Percentiles rank a stretch among this genome's conserved stretches.
These are phyloP conservation scores for Pleurotus giganteus DNA, from an alignment of 768 basidiomycete genomes.

Conservation along the genomic window DNA sequence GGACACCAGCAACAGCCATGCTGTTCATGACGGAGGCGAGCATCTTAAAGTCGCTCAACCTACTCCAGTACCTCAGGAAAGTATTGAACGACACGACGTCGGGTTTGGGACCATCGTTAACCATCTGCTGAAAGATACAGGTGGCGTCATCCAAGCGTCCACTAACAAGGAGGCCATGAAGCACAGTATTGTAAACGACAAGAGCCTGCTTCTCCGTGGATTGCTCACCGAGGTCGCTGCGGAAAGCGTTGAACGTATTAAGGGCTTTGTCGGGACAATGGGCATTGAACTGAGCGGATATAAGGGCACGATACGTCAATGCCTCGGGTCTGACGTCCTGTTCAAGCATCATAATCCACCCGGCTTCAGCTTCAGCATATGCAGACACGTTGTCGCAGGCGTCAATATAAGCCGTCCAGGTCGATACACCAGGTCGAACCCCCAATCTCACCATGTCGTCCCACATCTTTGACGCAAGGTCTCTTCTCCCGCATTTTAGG, in stretches of 20 bases:
- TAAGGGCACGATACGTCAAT: conserved; percentile 66
- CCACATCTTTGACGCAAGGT: conserved; percentile 67
- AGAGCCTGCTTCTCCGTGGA: conserved; percentile 26
- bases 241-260: conserved; percentile 49
- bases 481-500: conserved; percentile 49
- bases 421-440: conserved; percentile 48
- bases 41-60: conserved; percentile 58
- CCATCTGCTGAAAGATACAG: conserved; percentile 43
- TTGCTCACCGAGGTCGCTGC: conserved; percentile 20
- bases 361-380: conserved; percentile 48
- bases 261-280: conserved; percentile 52
- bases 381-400: conserved; percentile 54
- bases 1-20: conserved; percentile 52
- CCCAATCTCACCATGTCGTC: conserved; percentile 54
- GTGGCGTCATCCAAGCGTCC: conserved; percentile 37
- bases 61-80: conserved; percentile 66
- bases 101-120: conserved; percentile 51
- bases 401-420: conserved; percentile 74
- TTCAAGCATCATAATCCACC: conserved; percentile 66
- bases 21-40: conserved; percentile 57
- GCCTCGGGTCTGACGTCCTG: conserved; percentile 57
- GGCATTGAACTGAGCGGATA: conserved; percentile 56
- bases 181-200: conserved; percentile 69
- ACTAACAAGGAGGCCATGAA: conserved; percentile 62
- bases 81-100: conserved; percentile 82